Evolutionary conservation across 441 rosid species (phyloP).

Genomic region (Capsella rubella): DNA sequence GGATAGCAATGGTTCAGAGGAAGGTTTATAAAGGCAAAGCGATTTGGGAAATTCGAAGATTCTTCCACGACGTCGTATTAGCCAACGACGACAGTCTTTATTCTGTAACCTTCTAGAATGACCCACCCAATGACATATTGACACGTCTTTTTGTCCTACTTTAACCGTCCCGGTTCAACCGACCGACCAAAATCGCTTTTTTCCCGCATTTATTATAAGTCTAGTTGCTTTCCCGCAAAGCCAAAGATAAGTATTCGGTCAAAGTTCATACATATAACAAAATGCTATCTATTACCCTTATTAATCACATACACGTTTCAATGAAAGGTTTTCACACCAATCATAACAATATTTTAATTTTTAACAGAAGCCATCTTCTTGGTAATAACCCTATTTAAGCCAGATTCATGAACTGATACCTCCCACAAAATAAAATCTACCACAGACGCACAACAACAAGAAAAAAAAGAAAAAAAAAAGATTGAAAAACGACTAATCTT

Average conservation of each 20-base stretch:
- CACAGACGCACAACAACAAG: slow-evolving; percentile 21
- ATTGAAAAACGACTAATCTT: background rate
- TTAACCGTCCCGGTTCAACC: slow-evolving; percentile 24
- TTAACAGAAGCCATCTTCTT: background rate
- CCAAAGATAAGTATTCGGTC: background rate
- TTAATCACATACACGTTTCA: background rate
- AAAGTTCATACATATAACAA: background rate
- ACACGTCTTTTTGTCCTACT: slow-evolving; percentile 46
- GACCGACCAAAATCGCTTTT: slow-evolving; percentile 18
- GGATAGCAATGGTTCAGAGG: background rate
- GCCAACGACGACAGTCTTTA: background rate
- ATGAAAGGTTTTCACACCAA: background rate
- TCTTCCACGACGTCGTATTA: slow-evolving; percentile 19
- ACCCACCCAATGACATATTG: slow-evolving; percentile 40
- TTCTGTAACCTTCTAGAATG: slow-evolving; percentile 59
- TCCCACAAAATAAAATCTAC: slow-evolving; percentile 20
- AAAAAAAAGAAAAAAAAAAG: background rate
- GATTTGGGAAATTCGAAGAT: slow-evolving; percentile 18
- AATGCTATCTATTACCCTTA: too few relatives aligned
- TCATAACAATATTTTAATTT: background rate
- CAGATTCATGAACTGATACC: slow-evolving; percentile 22
- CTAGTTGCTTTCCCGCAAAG: background rate
- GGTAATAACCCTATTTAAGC: slow-evolving; percentile 2
- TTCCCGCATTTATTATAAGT: background rate
- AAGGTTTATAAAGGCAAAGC: slow-evolving; percentile 39